phyloP scores from a whole-genome alignment of 441 rosid species.

The Adansonia gregorii region DNA sequence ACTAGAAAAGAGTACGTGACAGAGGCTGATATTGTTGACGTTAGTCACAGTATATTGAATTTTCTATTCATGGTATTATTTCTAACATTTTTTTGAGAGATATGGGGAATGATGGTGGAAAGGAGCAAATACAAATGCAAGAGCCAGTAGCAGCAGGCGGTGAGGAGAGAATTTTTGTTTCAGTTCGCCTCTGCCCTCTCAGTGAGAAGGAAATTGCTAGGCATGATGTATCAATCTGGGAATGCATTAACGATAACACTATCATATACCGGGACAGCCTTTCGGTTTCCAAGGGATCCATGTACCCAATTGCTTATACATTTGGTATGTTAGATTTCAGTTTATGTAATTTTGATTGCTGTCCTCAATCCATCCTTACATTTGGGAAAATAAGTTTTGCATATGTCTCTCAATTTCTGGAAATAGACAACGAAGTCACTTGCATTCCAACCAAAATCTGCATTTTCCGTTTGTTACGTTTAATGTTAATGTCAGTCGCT shows the following conservation, averaged over 20 bases:
- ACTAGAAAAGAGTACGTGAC: conserved; percentile 30
- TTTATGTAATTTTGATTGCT: background rate
- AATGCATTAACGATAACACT: conserved; percentile 62
- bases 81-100: conserved; percentile 33
- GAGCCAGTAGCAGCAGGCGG: conserved; percentile 34
- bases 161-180: conserved; percentile 63
- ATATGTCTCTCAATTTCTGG: background rate
- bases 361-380: background rate
- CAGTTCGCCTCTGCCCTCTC: conserved; percentile 74
- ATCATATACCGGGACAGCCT: conserved; percentile 59
- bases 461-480: background rate
- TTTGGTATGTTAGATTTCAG: conserved; percentile 55
- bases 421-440: background rate
- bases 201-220: conserved; percentile 63
- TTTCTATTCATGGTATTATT: conserved; percentile 27
- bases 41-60: conserved; percentile 18
- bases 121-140: conserved; percentile 53
- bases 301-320: conserved; percentile 70
- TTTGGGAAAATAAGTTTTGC: conserved; percentile 21
- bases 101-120: conserved; percentile 59
- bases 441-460: background rate
- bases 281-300: conserved; percentile 63
- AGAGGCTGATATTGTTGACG: conserved; percentile 17
- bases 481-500: background rate
- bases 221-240: conserved; percentile 70